phyloP scores from a whole-genome alignment of 2,329 filamentous ascomycete species.

The Saccharata proteae region DNA sequence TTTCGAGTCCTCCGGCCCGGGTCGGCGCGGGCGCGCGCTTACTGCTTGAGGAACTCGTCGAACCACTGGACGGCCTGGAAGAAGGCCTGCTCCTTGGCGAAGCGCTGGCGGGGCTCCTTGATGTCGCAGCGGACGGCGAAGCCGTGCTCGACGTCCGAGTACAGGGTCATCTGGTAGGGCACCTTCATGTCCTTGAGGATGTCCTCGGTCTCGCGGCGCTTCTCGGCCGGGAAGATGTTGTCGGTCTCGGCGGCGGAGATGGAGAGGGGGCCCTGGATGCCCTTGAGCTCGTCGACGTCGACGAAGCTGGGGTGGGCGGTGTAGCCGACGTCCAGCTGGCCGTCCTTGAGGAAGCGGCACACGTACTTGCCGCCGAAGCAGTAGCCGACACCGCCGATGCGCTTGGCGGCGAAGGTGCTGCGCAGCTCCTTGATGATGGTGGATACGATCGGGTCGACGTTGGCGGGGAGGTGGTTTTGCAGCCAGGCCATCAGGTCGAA shows the following conservation, averaged over 20 bases:
- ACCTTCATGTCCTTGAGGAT: conserved; percentile 41
- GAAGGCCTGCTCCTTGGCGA: conserved; percentile 72
- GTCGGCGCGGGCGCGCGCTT: too few relatives aligned
- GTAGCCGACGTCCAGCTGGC: conserved; percentile 57
- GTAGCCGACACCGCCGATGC: conserved; percentile 36
- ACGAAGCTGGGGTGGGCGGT: conserved; percentile 70
- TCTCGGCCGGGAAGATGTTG: conserved; percentile 42
- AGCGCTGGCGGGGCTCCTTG: conserved; percentile 45
- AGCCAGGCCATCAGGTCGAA: conserved; percentile 42
- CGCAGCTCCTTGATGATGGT: conserved; percentile 35
- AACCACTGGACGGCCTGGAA: conserved; percentile 69
- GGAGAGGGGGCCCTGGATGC: conserved; percentile 43
- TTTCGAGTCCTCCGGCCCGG: too few relatives aligned
- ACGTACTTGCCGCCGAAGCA: conserved; percentile 44
- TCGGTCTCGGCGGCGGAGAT: conserved; percentile 55
- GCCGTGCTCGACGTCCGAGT: conserved; percentile 58
- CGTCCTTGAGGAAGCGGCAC: conserved; percentile 47
- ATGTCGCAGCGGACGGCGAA: conserved; percentile 60
- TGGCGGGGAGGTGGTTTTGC: conserved; percentile 25
- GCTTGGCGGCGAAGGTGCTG: conserved; percentile 34
- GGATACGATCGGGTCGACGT: conserved; percentile 43
- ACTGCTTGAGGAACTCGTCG: conserved; percentile 43
- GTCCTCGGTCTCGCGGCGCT: conserved; percentile 46
- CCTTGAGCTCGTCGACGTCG: conserved; percentile 45
- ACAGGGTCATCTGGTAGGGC: conserved; percentile 68